Base-by-base conservation (phyloP, 2,329 filamentous ascomycete genomes). In the Pestalotiopsis sp. region DNA sequence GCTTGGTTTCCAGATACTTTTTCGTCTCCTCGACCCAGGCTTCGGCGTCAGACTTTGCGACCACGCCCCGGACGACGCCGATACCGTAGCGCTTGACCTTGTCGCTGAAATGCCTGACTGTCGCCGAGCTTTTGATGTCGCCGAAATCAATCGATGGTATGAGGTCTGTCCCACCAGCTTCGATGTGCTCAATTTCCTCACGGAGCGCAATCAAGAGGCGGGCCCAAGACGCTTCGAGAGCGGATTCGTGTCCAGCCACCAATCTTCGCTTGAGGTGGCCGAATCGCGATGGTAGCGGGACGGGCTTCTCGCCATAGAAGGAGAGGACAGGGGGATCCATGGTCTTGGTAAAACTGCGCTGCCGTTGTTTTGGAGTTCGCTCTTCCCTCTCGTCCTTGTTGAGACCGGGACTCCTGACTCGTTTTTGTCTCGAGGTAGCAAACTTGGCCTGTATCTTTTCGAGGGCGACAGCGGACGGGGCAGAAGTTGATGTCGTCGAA, bases 21-120 rank as follows among this genome's bases (percentile, higher is more conserved):
- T 87, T 83, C 12, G 89, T 87, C 73, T 89, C 85, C 61, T 84
- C 82, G 73, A 92, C 90, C 77, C 87, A 87, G 31, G 80, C 80
- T 68, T 88, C 82, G 12, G 89, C 89, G 73, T 89, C 85, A 4
- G 80, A 75, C 38, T 83, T 81, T 12, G 89, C 85, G 2, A 93
- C 81, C 52, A 92, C 90, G 72, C 89, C 88, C 68, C 90, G 86
- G 31, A 93, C 84, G 23, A 93, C 86, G 56, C 88, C 90, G 12
- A 90, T 86, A 66, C 91, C 91, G 57, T 90, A 86, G 74, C 89
- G 88, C 73, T 85, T 85, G 65, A 91, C 82, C 74, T 87, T 86
- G 62, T 81, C 81, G 66, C 82, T 83, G 76, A 92, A 92, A 1
- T 84, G 80, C 27, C 85, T 81, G 2, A 87, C 84, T 65, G 86